Evolutionary conservation across 164 flowering plant genomes (phyloP), one percentile per base, ranked within the genome.

Genomic region (Piper betle): DNA sequence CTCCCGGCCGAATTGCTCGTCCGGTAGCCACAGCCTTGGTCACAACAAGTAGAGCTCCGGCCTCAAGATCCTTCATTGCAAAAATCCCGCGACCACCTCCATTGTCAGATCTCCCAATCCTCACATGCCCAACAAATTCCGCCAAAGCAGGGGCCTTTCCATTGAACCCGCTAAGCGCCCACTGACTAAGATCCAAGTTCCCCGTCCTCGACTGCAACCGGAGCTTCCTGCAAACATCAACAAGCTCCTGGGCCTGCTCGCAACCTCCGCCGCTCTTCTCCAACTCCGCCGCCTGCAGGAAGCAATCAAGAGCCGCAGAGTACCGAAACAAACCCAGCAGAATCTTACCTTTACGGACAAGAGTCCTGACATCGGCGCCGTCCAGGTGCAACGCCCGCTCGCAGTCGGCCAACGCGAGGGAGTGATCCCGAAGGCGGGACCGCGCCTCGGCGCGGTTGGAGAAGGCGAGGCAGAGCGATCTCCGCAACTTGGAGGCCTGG

Each of bases 321-420:
- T 86, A 93, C 40, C 73, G 68, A 60, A 80, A 74, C 52, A 87
- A 67, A 62, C 68, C 62, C 37, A 89, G 79, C 78, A 87, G 72
- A 63, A 84, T 78, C 63, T 78, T 87, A 53, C 96, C 98, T 77
- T 87, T 92, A 69, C 95, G 84, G 43, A 92, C 53, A 15, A 88
- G 79, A 39, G 97, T 71, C 73, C 81, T 93, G 84, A 79, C 81
- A 74, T 89, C 96, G 80, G 82, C 64, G 7, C 55, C 58, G 52
- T 86, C 92, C 0, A 90, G 77, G 50, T 75, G 18, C 69, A 90
- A 52, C 3, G 96, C 97, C 46, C 70, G 70, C 10, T 84, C 85
- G 63, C 97, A 87, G 63, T 93, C 97, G 20, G 53, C 37, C 43
- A 89, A 52, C 0, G 97, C 93, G 20, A 69, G 68, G 4, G 70